Conservation (phyloP, 1,284 basidiomycete species). For the Cutaneotrichosporon cutaneum region DNA sequence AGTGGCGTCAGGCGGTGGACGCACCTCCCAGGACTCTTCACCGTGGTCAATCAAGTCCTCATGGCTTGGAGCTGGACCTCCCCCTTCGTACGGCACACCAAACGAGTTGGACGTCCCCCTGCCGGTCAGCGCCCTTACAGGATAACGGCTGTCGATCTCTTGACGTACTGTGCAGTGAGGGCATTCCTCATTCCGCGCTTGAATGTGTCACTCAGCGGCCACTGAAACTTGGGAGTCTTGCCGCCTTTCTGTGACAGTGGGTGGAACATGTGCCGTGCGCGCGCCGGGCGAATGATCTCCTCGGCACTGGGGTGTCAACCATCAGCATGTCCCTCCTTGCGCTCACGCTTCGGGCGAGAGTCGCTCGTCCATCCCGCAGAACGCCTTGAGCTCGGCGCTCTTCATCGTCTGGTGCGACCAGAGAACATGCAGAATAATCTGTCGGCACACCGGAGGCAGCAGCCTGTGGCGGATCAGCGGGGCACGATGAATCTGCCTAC, state of each 20-base stretch:
- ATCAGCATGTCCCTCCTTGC: not conserved
- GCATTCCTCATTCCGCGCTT: constrained; percentile 78
- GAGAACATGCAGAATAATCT: constrained; percentile 85
- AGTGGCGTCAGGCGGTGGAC: constrained; percentile 29
- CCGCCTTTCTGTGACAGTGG: constrained; percentile 36
- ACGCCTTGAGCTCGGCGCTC: constrained; percentile 70
- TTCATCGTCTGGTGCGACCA: constrained; percentile 83
- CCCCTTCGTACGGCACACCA: constrained; percentile 71
- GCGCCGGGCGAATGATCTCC: constrained; percentile 65
- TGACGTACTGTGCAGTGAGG: constrained; percentile 80
- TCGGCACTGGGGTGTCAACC: constrained; percentile 61
- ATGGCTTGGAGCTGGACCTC: constrained; percentile 52
- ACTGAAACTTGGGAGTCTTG: constrained; percentile 55
- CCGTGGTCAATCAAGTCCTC: constrained; percentile 80
- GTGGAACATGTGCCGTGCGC: constrained; percentile 71
- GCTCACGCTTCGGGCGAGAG: constrained; percentile 33
- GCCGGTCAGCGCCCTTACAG: constrained; percentile 16
- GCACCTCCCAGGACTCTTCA: constrained; percentile 89
- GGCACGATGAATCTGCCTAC: constrained; percentile 49
- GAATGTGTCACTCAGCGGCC: constrained; percentile 69
- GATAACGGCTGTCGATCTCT: constrained; percentile 12
- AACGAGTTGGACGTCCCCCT: constrained; percentile 90
- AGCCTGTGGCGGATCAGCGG: constrained; percentile 59
- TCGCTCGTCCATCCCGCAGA: constrained; percentile 64
- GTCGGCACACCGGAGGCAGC: constrained; percentile 78